phyloP scores from a whole-genome alignment of 2,329 filamentous ascomycete genomes.

The Colletotrichum phormii region DNA sequence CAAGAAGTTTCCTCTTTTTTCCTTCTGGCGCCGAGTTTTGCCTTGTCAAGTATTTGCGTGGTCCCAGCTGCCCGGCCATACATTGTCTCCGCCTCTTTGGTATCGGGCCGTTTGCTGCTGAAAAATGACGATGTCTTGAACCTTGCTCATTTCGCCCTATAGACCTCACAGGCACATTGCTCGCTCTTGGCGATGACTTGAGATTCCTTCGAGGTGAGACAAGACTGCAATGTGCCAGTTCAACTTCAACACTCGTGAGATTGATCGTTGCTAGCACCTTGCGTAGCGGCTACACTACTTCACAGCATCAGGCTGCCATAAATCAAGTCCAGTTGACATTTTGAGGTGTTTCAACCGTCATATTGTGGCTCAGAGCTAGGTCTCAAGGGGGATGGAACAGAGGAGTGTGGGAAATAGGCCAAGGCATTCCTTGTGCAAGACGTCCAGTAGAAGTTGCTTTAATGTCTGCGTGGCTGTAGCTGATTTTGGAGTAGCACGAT shows the following conservation, averaged over 20 bases:
- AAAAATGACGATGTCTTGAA: background rate
- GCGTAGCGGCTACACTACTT: background rate
- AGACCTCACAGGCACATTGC: background rate
- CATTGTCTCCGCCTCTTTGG: background rate
- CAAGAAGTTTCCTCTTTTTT: conserved; percentile 5
- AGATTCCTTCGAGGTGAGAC: background rate
- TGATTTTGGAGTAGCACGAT: background rate
- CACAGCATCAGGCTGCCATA: background rate
- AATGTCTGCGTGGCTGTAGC: background rate
- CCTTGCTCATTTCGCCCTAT: background rate
- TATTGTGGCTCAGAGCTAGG: background rate
- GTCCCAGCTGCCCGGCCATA: background rate
- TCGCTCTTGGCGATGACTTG: background rate
- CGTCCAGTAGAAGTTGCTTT: background rate
- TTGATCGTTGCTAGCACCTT: background rate
- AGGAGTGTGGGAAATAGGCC: background rate
- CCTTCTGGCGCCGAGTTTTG: background rate
- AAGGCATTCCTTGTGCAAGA: background rate
- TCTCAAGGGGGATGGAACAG: background rate
- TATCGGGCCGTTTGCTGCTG: background rate
- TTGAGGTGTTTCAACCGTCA: background rate
- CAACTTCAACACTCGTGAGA: background rate
- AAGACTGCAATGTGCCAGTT: background rate
- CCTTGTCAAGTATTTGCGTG: no score
- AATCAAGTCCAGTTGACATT: background rate